Percentiles rank a stretch among this genome's conserved stretches.
Evolutionary conservation across 139 green algal species (phyloP).

Genomic region (Nannochloris sp.): DNA sequence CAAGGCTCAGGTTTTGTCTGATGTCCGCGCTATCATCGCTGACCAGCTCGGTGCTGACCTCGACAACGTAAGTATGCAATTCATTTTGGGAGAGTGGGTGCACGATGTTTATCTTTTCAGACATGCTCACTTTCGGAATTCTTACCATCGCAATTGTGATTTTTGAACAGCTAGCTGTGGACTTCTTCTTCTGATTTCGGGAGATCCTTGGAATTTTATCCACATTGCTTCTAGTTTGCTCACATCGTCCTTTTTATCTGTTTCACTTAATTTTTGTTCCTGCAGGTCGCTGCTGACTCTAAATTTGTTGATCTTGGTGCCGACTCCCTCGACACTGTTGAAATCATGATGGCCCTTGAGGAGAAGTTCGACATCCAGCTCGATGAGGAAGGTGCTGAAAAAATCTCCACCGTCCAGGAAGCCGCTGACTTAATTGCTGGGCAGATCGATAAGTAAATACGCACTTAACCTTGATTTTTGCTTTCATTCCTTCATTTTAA

Average conservation of each 20-base stretch:
- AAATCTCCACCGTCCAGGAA: conserved; percentile 80
- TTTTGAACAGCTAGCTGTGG: too few relatives aligned
- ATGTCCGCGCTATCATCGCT: conserved; percentile 87
- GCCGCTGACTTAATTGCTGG: conserved; percentile 78
- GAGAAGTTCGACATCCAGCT: conserved; percentile 96
- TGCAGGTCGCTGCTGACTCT: conserved; percentile 68
- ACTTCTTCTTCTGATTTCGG: too few relatives aligned
- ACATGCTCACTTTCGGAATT: too few relatives aligned
- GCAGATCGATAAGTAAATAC: conserved; percentile 55
- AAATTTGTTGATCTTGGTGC: conserved; percentile 97
- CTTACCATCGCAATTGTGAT: neutral
- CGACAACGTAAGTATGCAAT: conserved; percentile 46
- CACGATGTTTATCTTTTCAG: too few relatives aligned
- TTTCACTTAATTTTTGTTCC: too few relatives aligned
- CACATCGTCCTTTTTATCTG: too few relatives aligned
- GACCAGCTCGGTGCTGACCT: conserved; percentile 90
- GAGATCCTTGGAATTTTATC: too few relatives aligned
- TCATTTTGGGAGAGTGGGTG: neutral
- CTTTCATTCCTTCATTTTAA: too few relatives aligned
- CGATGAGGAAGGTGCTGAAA: conserved; percentile 94
- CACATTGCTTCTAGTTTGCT: too few relatives aligned
- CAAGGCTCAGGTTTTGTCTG: conserved; percentile 72
- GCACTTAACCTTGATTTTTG: too few relatives aligned
- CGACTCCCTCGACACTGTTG: conserved; percentile 96
- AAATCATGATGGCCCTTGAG: conserved; percentile 99